Evolutionary conservation across 2,329 filamentous ascomycete genomes (phyloP), one percentile per base, ranked within the genome.

Genomic region (Xylaria polymorpha): DNA sequence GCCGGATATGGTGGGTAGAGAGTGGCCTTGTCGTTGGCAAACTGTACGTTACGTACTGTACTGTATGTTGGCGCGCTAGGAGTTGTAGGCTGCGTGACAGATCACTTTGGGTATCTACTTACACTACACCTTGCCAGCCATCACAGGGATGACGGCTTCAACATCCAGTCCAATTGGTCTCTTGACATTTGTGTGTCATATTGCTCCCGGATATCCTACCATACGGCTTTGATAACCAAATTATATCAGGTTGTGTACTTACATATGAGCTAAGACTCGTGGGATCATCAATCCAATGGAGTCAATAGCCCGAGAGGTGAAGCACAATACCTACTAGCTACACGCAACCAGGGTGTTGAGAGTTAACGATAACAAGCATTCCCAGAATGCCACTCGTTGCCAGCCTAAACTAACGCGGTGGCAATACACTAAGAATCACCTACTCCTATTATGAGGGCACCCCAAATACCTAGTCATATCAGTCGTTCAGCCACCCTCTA

Each of bases 61-160:
- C n/a, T n/a, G n/a, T n/a, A 37, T n/a, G 14, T 22, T 8, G 12
- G 25, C 22, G 15, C 32, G 25, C 22, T 51, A 15, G 25, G 25
- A 51, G 44, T 3, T 22, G 6, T 12, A 22, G n/a, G 53, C 53
- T 41, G 20, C 15, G 32, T 56, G 53, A 56, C 35, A n/a, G 25
- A 32, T 56, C 51, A 39, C 32, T 14, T 18, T 43, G 15, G 55
- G 25, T 29, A 29, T 29, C 25, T 41, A 37, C 20, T 41, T 37
- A 22, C 29, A 44, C 58, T 43, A 59, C 32, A 37, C 15, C 18
- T 35, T 22, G 32, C 37, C 39, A 46, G 57, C 10, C 12, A 35
- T 60, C 57, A 29, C 25, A 37, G 41, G 56, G 57, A 48, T 37
- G 9, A 37, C 15, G 10, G 57, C 57, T 46, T 59, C 56, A 59